Conservation (phyloP, 345 rosid genomes). For the Murraya koenigii region DNA sequence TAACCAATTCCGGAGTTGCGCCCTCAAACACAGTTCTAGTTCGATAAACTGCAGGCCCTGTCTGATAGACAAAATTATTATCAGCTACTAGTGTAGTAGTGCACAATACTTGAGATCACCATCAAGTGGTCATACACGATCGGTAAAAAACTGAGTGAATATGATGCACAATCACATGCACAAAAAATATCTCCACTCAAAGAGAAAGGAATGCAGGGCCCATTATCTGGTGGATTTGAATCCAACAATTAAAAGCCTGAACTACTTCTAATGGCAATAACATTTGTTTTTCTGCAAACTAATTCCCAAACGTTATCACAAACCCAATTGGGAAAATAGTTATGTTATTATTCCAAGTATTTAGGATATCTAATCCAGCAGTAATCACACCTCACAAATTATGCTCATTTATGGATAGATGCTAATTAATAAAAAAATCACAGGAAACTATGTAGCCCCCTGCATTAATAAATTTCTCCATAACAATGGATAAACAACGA, state of each 20-base stretch:
- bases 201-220: not conserved
- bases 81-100: conserved; percentile 19
- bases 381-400: not conserved
- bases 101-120: not conserved
- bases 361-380: not conserved
- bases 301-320: not conserved
- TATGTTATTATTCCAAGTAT: not conserved
- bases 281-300: not conserved
- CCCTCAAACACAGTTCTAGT: conserved; percentile 94
- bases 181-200: not conserved
- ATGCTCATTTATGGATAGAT: not conserved
- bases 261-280: not conserved
- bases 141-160: not conserved
- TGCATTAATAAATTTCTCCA: not conserved
- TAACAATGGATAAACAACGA: not conserved
- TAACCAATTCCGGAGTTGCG: conserved; percentile 79
- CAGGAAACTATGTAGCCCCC: not conserved
- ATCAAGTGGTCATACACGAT: not conserved
- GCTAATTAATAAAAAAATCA: not conserved
- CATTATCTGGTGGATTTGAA: not conserved
- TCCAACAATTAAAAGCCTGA: not conserved
- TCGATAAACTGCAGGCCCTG: conserved; percentile 60
- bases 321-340: not conserved
- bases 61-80: conserved; percentile 47
- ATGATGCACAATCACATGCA: not conserved